Conservation (phyloP, 1,284 basidiomycete species). For the Apiotrichum laibachii region DNA sequence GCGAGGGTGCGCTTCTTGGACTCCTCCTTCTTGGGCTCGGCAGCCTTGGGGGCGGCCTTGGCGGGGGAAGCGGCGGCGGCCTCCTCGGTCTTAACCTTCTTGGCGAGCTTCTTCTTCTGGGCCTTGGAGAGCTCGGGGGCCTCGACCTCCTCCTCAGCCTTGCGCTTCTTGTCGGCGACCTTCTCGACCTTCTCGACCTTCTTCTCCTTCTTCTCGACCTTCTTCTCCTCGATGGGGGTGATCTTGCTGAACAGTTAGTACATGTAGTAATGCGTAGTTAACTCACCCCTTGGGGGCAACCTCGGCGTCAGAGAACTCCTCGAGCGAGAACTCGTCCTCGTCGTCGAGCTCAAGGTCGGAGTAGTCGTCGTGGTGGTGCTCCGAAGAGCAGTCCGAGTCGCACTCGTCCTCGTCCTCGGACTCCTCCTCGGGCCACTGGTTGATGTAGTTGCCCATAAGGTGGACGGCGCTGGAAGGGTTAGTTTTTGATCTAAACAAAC, state of each 20-base stretch:
- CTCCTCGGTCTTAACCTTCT: conserved; percentile 46
- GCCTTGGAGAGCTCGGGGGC: conserved; percentile 37
- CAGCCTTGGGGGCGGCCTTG: conserved; percentile 32
- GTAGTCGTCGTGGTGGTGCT: conserved; percentile 2
- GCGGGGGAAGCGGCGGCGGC: conserved; percentile 56
- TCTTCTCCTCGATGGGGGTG: conserved; percentile 31
- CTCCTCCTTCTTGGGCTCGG: conserved; percentile 43
- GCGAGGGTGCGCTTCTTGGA: conserved; percentile 57
- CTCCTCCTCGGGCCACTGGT: conserved; percentile 51
- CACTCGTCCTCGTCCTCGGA: conserved; percentile 34
- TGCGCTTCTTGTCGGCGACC: conserved; percentile 22
- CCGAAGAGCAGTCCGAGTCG: conserved; percentile 51
- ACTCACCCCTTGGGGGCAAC: conserved; percentile 32
- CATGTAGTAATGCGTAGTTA: background rate
- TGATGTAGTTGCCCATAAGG: conserved; percentile 85
- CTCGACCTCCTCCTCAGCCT: conserved; percentile 23
- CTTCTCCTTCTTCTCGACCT: conserved; percentile 3
- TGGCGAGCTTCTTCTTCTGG: conserved; percentile 51
- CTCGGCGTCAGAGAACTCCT: conserved; percentile 54
- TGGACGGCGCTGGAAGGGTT: conserved; percentile 64
- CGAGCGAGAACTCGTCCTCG: conserved; percentile 56
- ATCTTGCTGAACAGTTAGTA: conserved; percentile 30
- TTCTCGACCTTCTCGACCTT: conserved; percentile 10
- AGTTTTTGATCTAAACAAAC: conserved; percentile 21
- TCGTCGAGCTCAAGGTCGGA: conserved; percentile 49